A percentile compares a stretch with the other conserved stretches of the same genome.
Evolutionary conservation across 352 stramenopile genomes (phyloP).

Genomic region (Globisporangium perplexum): DNA sequence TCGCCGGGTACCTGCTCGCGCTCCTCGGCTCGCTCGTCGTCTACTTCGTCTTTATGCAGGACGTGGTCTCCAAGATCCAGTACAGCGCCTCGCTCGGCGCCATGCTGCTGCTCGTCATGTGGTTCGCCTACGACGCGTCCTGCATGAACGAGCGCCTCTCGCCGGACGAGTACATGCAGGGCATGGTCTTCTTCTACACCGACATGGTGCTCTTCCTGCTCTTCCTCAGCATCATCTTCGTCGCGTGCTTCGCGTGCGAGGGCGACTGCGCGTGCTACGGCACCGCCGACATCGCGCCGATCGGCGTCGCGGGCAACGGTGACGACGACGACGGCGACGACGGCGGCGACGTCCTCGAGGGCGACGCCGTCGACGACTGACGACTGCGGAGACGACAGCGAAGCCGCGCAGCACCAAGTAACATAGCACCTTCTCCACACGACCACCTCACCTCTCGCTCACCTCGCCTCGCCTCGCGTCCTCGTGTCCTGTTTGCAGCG

Average conservation of each 20-base stretch:
- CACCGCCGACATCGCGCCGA: slow-evolving; percentile 58
- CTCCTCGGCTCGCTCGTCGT: slow-evolving; percentile 53
- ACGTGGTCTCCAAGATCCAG: slow-evolving; percentile 42
- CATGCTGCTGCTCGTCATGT: slow-evolving; percentile 71
- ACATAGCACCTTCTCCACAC: background rate
- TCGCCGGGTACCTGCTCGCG: slow-evolving; percentile 46
- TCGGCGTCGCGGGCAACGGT: slow-evolving; percentile 18
- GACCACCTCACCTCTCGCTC: no score
- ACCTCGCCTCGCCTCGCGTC: no score
- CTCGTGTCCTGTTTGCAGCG: no score
- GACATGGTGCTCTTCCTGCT: slow-evolving; percentile 78
- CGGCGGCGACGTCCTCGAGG: slow-evolving; percentile 19
- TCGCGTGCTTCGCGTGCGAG: slow-evolving; percentile 72
- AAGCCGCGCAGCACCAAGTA: background rate
- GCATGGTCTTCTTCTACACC: slow-evolving; percentile 82
- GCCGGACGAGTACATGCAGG: slow-evolving; percentile 80
- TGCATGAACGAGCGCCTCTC: slow-evolving; percentile 75
- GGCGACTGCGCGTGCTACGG: slow-evolving; percentile 70
- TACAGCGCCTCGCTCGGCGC: slow-evolving; percentile 46
- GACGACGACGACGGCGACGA: slow-evolving; percentile 18
- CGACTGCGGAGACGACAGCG: no score
- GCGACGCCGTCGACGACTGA: slow-evolving; percentile 11
- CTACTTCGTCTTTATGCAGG: slow-evolving; percentile 55
- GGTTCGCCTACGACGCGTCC: slow-evolving; percentile 72
- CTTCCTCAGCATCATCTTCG: slow-evolving; percentile 75